A percentile compares a stretch with the other conserved stretches of the same genome.
phyloP scores from a whole-genome alignment of 768 basidiomycete genomes.

The Pholiota conissans region DNA sequence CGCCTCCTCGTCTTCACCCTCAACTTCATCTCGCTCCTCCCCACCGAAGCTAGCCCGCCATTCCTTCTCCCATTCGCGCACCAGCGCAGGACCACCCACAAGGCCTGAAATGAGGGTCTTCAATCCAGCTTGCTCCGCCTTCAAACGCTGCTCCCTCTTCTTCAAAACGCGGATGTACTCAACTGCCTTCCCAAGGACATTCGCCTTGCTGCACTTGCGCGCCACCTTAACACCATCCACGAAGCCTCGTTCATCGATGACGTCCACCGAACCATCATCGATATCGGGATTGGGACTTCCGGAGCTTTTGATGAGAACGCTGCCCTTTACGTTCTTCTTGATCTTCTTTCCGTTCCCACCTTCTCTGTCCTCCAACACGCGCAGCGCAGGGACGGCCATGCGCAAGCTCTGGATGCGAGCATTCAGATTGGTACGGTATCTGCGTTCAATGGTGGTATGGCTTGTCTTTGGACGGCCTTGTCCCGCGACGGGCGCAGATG shows the following conservation, averaged over 20 bases:
- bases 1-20: conserved; percentile 51
- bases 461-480: conserved; percentile 72
- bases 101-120: conserved; percentile 68
- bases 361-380: conserved; percentile 68
- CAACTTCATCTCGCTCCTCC: conserved; percentile 68
- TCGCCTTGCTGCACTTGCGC: conserved; percentile 88
- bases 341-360: conserved; percentile 44
- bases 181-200: conserved; percentile 85
- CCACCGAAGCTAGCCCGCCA: conserved; percentile 78
- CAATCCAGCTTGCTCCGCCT: conserved; percentile 74
- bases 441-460: conserved; percentile 86
- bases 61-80: conserved; percentile 74
- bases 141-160: conserved; percentile 69
- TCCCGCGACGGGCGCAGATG: conserved; percentile 18
- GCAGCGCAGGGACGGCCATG: conserved; percentile 80
- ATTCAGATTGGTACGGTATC: conserved; percentile 88
- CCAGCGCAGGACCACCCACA: conserved; percentile 70
- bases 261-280: conserved; percentile 44
- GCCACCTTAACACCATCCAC: conserved; percentile 93
- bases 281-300: conserved; percentile 28
- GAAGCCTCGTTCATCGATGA: conserved; percentile 81
- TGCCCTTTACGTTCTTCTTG: conserved; percentile 45
- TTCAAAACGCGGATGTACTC: conserved; percentile 92
- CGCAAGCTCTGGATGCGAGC: conserved; percentile 81
- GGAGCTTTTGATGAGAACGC: conserved; percentile 35